These are phyloP conservation scores for Venturia oleaginea DNA, from an alignment of 2,329 filamentous ascomycete genomes.

Conservation along the genomic window DNA sequence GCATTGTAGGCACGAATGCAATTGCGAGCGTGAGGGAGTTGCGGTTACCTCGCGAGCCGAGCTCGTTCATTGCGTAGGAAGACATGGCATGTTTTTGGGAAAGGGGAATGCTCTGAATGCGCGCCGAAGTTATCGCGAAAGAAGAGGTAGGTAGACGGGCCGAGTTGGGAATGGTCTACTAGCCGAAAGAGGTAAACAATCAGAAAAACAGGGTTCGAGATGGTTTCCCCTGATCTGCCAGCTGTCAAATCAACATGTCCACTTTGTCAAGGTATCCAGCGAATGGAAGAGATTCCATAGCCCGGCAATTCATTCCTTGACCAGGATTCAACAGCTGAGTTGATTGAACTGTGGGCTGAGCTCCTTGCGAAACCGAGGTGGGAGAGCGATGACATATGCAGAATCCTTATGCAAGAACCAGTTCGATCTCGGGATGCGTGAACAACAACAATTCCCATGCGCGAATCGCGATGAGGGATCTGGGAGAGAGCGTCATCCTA, in stretches of 20 bases:
- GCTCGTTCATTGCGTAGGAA: conserved; percentile 9
- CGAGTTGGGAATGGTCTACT: neutral
- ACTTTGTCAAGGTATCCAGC: neutral
- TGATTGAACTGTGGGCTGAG: neutral
- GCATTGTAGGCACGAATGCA: too few relatives aligned
- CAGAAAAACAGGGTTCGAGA: neutral
- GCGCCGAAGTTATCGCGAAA: neutral
- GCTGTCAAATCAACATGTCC: neutral
- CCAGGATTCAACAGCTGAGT: too few relatives aligned
- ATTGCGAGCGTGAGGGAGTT: neutral
- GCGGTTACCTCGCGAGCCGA: conserved; percentile 17
- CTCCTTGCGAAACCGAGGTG: neutral
- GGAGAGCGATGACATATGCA: neutral
- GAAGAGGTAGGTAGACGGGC: neutral
- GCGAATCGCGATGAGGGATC: neutral
- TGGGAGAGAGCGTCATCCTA: neutral
- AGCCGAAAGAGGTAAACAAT: neutral
- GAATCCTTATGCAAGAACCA: too few relatives aligned
- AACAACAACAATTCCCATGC: neutral
- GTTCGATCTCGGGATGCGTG: neutral
- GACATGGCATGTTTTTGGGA: neutral
- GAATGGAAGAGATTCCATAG: neutral
- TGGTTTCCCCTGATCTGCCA: neutral
- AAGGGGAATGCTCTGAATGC: neutral
- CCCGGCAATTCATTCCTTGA: neutral